Evolutionary conservation across 495 filamentous ascomycete species (phyloP), one percentile per base, ranked within the genome.

Genomic region (Entonaema liquescens): DNA sequence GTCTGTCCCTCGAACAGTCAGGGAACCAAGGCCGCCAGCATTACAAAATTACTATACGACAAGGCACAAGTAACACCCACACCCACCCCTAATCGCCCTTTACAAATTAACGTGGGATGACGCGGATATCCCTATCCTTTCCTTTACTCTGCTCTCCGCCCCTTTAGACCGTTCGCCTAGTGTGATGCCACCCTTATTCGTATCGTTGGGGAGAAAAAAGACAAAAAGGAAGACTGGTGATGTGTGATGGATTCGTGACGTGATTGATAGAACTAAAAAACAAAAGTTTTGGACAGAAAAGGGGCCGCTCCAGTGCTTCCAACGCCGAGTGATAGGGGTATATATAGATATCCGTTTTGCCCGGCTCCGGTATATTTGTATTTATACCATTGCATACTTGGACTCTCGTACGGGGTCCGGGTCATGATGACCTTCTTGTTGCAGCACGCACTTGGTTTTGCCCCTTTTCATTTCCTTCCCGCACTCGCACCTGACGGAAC

Each of bases 1-100:
- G 17, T 15, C 38, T 6, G 23, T 47, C 33, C 35, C 19, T 35
- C 38, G 17, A 53, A 17, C 15, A 23, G 3, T 17, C 12, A 47
- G 47, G 47, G 47, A 36, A 56, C 17, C 38, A 8, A 61, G 50
- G 25, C 26, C 29, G 38, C 36, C 65, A 17, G 35, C 26, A 67
- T 67, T 67, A 67, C 26, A 67, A 67, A 33, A 67, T 60, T 67
- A 67, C 49, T 65, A 57, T 64, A 54, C 61, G 58, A 44, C 19
- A 65, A 65, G 11, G 5, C 5, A 40, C 35, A 42, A 60, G 23
- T 19, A 31, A 13, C 21, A 25, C 36, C 62, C 3, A 19, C 2
- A 2, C 23, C 26, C 0, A 9, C 5, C 17, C 19, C 31, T 1
- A 17, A 11, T 50, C 23, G 5, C 9, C 26, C 15, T 26, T 61